Percentiles rank a stretch among this genome's conserved stretches.
phyloP scores from a whole-genome alignment of 2,329 filamentous ascomycete species.

The Fusarium sp. region DNA sequence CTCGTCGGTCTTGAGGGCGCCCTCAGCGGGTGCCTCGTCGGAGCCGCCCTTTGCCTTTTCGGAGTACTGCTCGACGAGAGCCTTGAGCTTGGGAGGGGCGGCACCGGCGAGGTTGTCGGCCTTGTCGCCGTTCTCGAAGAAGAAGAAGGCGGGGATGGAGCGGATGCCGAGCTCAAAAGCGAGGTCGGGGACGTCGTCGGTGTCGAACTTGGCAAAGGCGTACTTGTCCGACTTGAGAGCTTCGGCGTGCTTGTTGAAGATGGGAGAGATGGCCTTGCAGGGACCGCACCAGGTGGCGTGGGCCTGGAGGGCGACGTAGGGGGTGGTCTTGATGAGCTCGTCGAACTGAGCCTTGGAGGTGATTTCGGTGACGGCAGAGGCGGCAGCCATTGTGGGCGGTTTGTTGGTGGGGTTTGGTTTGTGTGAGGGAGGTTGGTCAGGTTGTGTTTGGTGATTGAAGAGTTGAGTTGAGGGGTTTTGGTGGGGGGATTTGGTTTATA shows the following conservation, averaged over 20 bases:
- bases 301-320: constrained; percentile 71
- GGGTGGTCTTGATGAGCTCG: constrained; percentile 62
- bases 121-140: constrained; percentile 70
- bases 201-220: constrained; percentile 73
- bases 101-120: constrained; percentile 61
- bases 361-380: constrained; percentile 56
- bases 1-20: constrained; percentile 40
- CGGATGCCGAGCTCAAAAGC: constrained; percentile 66
- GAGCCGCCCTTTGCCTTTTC: constrained; percentile 49
- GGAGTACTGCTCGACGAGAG: constrained; percentile 45
- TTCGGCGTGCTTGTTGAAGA: constrained; percentile 65
- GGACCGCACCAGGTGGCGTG: constrained; percentile 73
- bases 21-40: constrained; percentile 31
- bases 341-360: constrained; percentile 63
- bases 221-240: constrained; percentile 58
- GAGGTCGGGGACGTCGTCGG: constrained; percentile 67
- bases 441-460: constrained; percentile 11
- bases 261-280: constrained; percentile 72
- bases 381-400: constrained; percentile 52
- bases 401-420: constrained; percentile 5
- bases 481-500: constrained; percentile 28
- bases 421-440: constrained; percentile 1
- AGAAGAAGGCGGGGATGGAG: constrained; percentile 73
- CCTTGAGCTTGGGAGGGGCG: constrained; percentile 54
- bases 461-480: constrained; percentile 44